Percentiles rank a stretch among this genome's conserved stretches.
Conservation (phyloP, 805 yeast genomes). For the Candida piceae region DNA sequence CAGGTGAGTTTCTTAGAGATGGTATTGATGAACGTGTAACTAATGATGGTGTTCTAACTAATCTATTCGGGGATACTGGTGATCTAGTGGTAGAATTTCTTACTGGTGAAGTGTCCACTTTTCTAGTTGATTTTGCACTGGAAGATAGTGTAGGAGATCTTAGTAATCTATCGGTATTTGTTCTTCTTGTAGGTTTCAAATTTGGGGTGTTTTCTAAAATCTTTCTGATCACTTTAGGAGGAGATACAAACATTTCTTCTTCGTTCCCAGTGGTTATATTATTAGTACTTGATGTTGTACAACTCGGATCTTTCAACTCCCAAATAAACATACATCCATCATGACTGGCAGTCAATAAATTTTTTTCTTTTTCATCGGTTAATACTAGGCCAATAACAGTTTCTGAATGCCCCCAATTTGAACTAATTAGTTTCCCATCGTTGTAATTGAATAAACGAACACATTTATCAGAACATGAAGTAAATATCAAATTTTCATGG, state of each 20-base stretch:
- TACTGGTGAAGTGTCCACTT: too few relatives aligned
- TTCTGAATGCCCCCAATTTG: conserved; percentile 60
- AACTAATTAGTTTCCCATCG: conserved; percentile 42
- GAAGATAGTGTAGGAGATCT: conserved; percentile 3
- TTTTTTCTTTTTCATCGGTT: conserved; percentile 11
- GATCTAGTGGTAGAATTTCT: too few relatives aligned
- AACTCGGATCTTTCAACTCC: conserved; percentile 21
- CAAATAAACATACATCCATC: conserved; percentile 55
- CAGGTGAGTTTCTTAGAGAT: not conserved
- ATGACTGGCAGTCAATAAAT: conserved; percentile 38
- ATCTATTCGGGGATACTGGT: too few relatives aligned
- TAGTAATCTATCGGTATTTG: not conserved
- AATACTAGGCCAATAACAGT: conserved; percentile 39
- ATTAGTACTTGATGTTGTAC: conserved; percentile 6
- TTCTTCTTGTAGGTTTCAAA: not conserved
- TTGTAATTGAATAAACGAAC: conserved; percentile 43
- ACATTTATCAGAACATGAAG: conserved; percentile 53
- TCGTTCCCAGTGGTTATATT: not conserved
- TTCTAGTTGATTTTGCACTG: too few relatives aligned
- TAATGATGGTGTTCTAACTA: too few relatives aligned
- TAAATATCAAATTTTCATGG: conserved; percentile 29
- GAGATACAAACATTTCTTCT: conserved; percentile 2
- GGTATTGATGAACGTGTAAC: not conserved
- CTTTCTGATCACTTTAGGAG: conserved; percentile 22
- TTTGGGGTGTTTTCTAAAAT: conserved; percentile 13